Percentiles rank a stretch among this genome's conserved stretches.
Conservation (phyloP, 331 rosid species). For the Quercus lobata region DNA sequence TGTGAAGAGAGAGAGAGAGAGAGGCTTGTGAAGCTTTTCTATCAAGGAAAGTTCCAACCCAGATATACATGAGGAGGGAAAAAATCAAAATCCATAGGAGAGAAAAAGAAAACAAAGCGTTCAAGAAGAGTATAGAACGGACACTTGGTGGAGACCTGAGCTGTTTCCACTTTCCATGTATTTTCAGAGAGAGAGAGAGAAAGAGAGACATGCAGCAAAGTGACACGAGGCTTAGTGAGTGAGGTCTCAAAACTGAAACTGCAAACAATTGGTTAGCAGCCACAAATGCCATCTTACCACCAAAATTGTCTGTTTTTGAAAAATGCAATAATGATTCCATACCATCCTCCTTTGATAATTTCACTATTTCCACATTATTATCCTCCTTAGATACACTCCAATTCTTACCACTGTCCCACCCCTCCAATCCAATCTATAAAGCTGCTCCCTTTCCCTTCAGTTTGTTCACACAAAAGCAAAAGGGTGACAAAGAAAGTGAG, state of each 20-base stretch:
- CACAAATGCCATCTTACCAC: not conserved
- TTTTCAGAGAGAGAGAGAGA: not conserved
- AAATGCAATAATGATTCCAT: not conserved
- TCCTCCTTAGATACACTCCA: not conserved
- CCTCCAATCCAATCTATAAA: not conserved
- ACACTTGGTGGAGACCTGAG: constrained; percentile 2
- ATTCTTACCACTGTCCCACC: not conserved
- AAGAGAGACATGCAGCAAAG: not conserved
- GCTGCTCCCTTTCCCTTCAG: not conserved
- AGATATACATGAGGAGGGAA: not conserved
- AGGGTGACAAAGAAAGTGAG: not conserved
- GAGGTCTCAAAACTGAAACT: not conserved
- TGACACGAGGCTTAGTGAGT: constrained; percentile 2
- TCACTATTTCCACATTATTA: not conserved
- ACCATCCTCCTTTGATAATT: not conserved
- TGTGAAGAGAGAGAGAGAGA: not conserved
- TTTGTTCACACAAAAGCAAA: not conserved
- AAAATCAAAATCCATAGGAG: not conserved
- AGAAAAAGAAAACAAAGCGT: not conserved
- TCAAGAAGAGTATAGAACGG: not conserved
- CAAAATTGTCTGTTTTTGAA: not conserved
- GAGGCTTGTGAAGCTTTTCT: not conserved
- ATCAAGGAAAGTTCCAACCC: not conserved
- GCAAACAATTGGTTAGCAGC: constrained; percentile 1
- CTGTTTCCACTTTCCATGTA: not conserved